Evolutionary conservation across 2,329 filamentous ascomycete species (phyloP), one percentile per base, ranked within the genome.

Genomic region (Claviceps monticola): DNA sequence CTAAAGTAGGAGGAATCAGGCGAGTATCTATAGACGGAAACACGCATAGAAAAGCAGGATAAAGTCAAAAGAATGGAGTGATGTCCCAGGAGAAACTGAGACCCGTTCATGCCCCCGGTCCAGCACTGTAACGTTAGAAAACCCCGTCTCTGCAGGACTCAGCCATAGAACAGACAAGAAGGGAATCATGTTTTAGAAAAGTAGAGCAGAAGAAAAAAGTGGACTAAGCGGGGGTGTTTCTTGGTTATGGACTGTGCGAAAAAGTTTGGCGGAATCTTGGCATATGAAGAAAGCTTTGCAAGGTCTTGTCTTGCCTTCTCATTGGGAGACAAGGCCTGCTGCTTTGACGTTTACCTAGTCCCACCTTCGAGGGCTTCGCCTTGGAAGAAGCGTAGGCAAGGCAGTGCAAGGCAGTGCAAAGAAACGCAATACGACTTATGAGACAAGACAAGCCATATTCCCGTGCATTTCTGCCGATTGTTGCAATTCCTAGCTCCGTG

Each of bases 251-350:
- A 9, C 14, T 43, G 51, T 16, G 44, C 51, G 42, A 53, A 42
- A 46, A 53, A 41, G 36, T n/a, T 43, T 37, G 45, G 45, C 47
- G 50, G 36, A 43, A 44, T 21, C 29, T 42, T 23, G 47, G 43
- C 34, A 38, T 43, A 37, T 49, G 21, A 42, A 46, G 13, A 46
- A 46, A 50, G 34, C 16, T 49, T 44, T 34, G 29, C 9, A 34
- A 11, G 29, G 29, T 4, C 29, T 34, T 34, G 11, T 34, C 29
- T 11, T 34, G 29, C 3, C 3, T 9, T 34, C 11, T 34, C 29
- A 9, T 34, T 34, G 9, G 29, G 4, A 34, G 29, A 5, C 4
- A 39, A 23, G 16, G 26, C 13, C 29, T 37, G 41, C 21, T 14
- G 14, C 21, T 23, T 7, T 16, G 19, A 19, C 11, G 19, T 36